These are phyloP conservation scores for Vigna unguiculata DNA, from an alignment of 306 rosid genomes.

Conservation along the genomic window DNA sequence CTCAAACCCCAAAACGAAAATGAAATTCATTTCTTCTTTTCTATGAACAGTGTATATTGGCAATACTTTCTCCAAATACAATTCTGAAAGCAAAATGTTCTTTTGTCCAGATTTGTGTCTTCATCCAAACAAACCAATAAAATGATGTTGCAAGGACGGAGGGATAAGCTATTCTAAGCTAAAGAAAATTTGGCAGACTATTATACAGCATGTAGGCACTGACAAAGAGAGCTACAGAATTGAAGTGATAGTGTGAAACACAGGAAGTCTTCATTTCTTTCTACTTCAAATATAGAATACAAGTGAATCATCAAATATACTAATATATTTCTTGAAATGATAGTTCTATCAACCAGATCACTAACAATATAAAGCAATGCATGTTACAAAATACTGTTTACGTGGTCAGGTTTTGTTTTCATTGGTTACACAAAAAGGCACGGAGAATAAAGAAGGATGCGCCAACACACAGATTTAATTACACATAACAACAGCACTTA, in stretches of 20 bases:
- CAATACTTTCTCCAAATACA: neutral
- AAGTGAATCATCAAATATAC: constrained; percentile 5
- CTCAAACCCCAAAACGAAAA: too few relatives aligned
- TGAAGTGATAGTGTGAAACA: neutral
- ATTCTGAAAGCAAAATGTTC: neutral
- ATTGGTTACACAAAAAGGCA: neutral
- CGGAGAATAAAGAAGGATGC: constrained; percentile 7
- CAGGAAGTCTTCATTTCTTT: neutral
- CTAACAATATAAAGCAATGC: neutral
- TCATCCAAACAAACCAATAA: neutral
- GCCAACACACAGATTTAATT: neutral
- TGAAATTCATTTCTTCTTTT: neutral
- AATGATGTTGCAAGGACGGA: neutral
- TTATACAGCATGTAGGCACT: neutral
- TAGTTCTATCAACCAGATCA: neutral
- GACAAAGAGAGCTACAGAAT: neutral
- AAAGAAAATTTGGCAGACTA: neutral
- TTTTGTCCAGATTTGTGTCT: neutral
- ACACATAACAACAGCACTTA: constrained; percentile 48
- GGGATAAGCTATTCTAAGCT: neutral
- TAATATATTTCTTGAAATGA: constrained; percentile 13
- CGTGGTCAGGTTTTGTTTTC: constrained; percentile 10
- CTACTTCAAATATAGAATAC: neutral
- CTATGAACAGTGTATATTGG: neutral
- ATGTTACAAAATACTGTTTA: neutral